phyloP scores from a whole-genome alignment of 306 rosid genomes.

The Castanea mollissima region DNA sequence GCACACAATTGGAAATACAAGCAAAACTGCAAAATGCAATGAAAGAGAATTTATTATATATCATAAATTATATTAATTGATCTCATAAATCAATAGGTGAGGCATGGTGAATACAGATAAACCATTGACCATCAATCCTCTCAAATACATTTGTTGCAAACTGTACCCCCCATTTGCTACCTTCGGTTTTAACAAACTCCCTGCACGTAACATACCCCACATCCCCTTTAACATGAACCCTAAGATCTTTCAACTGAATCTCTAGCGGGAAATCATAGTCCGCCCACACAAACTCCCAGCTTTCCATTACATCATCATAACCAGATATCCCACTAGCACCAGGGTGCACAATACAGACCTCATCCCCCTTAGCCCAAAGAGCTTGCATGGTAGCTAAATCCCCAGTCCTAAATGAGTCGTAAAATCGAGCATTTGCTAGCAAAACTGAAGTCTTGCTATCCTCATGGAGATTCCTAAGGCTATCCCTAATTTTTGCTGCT shows the following conservation, averaged over 20 bases:
- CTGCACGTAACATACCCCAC: slow-evolving; percentile 82
- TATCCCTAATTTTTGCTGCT: slow-evolving; percentile 85
- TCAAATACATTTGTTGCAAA: slow-evolving; percentile 85
- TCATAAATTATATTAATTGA: not conserved
- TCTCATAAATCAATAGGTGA: slow-evolving; percentile 73
- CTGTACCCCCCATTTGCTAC: slow-evolving; percentile 94
- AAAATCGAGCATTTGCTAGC: slow-evolving; percentile 67
- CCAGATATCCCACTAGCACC: slow-evolving; percentile 81
- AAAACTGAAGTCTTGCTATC: slow-evolving; percentile 51
- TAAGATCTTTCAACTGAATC: slow-evolving; percentile 72
- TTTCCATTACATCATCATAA: slow-evolving; percentile 74
- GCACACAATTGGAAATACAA: not conserved
- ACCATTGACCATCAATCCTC: slow-evolving; percentile 73
- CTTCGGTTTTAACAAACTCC: slow-evolving; percentile 83
- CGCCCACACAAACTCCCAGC: slow-evolving; percentile 94
- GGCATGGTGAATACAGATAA: slow-evolving; percentile 80
- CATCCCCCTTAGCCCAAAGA: slow-evolving; percentile 68
- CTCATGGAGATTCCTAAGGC: slow-evolving; percentile 58
- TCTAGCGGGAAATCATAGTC: slow-evolving; percentile 88
- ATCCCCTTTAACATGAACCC: slow-evolving; percentile 71
- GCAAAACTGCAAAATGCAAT: not conserved
- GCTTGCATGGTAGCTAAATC: slow-evolving; percentile 86
- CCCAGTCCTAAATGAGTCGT: slow-evolving; percentile 64
- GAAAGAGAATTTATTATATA: not conserved
- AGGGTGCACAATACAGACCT: slow-evolving; percentile 85